These are phyloP conservation scores for Bruguiera gymnorhiza DNA, from an alignment of 345 rosid genomes.

Conservation along the genomic window DNA sequence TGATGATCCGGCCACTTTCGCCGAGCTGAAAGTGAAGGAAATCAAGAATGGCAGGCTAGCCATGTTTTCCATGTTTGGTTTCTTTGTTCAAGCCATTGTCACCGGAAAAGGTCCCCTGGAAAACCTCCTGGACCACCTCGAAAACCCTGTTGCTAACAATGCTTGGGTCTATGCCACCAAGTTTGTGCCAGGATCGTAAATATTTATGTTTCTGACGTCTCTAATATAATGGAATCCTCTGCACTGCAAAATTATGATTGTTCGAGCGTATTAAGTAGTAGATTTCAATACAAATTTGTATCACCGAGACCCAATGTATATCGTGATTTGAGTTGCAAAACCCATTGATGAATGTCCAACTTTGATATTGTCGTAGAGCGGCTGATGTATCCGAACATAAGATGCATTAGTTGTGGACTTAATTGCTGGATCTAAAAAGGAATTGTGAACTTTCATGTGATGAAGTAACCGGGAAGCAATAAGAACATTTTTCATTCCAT, in stretches of 20 bases:
- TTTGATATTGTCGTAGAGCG: too few relatives aligned
- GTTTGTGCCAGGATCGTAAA: constrained; percentile 77
- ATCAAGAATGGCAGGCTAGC: constrained; percentile 93
- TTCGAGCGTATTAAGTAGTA: background rate
- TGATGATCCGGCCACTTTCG: constrained; percentile 74
- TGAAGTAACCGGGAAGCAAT: background rate
- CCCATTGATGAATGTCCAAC: too few relatives aligned
- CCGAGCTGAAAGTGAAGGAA: constrained; percentile 97
- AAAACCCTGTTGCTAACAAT: constrained; percentile 91
- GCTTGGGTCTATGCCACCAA: constrained; percentile 98
- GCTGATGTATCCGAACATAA: too few relatives aligned
- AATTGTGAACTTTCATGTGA: background rate
- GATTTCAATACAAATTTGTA: constrained; percentile 1
- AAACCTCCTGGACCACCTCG: constrained; percentile 87
- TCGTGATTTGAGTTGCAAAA: background rate
- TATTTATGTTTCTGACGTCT: constrained; percentile 1
- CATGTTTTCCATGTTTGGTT: constrained; percentile 99
- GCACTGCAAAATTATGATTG: background rate
- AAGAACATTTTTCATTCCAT: constrained; percentile 16
- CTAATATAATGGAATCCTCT: background rate
- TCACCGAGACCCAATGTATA: constrained; percentile 16
- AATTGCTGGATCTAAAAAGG: too few relatives aligned
- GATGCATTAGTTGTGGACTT: too few relatives aligned
- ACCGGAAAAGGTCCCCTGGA: constrained; percentile 95
- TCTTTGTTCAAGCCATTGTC: constrained; percentile 94